Evolutionary conservation across 2,329 filamentous ascomycete genomes (phyloP), one percentile per base, ranked within the genome.

Genomic region (Acrodontium crateriforme): DNA sequence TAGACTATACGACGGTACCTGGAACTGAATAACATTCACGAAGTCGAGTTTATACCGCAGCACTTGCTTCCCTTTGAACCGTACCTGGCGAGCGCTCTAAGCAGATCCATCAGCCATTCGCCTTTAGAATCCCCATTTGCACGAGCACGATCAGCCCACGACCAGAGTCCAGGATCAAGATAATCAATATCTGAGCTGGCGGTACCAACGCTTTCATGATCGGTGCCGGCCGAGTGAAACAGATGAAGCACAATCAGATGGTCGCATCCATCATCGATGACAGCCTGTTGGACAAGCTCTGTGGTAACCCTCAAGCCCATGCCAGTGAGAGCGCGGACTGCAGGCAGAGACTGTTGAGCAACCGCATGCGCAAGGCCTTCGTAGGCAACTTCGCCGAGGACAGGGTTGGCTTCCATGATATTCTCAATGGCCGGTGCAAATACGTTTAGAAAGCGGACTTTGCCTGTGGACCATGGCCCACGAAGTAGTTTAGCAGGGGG

Each of bases 81-180:
- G n/a, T n/a, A n/a, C n/a, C n/a, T n/a, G n/a, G n/a, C n/a, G n/a
- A 9, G 23, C 23, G 12, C 8, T 22, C 16, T 44, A 8, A 53
- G 35, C 8, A 40, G 30, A 10, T 32, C 37, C 7, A 41, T 38
- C 9, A 53, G 37, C 50, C 49, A 54, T 20, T 34, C 25, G 3
- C 48, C 48, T 17, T 44, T 44, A 4, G 25, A 22, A 28, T 47
- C 36, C 5, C 41, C 45, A 1, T 25, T 24, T 11, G 30, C 29
- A 10, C 39, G 37, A 26, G 43, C 41, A 12, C 42, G 36, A 7
- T 48, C 48, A 3, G 47, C 46, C 51, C 50, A 53, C 10, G 38
- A 27, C 51, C 50, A 54, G n/a, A 54, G 21, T 12, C 35, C 28
- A 15, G 46, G 39, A 32, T 53, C 49, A 9, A 52, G 41, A 16